These are phyloP conservation scores for Bothriochloa decipiens DNA, from an alignment of 176 grass and related monocot genomes.

Conservation along the genomic window DNA sequence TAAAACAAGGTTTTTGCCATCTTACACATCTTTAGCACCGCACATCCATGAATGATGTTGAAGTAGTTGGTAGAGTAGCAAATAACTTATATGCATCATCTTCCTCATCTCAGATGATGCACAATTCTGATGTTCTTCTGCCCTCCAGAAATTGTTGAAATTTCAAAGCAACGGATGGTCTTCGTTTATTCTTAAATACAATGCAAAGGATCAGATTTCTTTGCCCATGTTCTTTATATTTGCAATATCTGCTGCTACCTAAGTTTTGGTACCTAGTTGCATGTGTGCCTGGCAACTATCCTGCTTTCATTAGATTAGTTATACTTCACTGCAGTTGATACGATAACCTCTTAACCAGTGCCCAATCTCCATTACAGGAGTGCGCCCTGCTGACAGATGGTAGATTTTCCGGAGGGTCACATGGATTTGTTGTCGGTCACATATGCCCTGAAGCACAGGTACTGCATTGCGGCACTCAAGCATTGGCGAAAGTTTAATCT, in stretches of 20 bases:
- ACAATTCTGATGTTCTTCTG: conserved; percentile 30
- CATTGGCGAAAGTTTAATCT: background rate
- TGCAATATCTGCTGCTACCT: conserved; percentile 9
- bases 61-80: background rate
- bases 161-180: background rate
- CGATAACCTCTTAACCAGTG: conserved; percentile 4
- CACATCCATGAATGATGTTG: background rate
- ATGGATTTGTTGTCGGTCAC: conserved; percentile 98
- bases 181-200: too few relatives aligned
- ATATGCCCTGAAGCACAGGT: conserved; percentile 99
- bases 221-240: background rate
- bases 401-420: conserved; percentile 97
- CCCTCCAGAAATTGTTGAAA: conserved; percentile 3
- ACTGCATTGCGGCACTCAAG: conserved; percentile 23
- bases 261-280: background rate
- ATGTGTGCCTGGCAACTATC: background rate
- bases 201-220: background rate
- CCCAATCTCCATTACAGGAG: conserved; percentile 58
- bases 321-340: background rate
- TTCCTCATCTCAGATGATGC: background rate
- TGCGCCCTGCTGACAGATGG: conserved; percentile 95
- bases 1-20: background rate
- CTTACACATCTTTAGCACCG: background rate
- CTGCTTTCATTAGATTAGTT: conserved; percentile 10
- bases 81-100: background rate